These are phyloP conservation scores for Calvatia gigantea DNA, from an alignment of 768 basidiomycete species.

Conservation along the genomic window DNA sequence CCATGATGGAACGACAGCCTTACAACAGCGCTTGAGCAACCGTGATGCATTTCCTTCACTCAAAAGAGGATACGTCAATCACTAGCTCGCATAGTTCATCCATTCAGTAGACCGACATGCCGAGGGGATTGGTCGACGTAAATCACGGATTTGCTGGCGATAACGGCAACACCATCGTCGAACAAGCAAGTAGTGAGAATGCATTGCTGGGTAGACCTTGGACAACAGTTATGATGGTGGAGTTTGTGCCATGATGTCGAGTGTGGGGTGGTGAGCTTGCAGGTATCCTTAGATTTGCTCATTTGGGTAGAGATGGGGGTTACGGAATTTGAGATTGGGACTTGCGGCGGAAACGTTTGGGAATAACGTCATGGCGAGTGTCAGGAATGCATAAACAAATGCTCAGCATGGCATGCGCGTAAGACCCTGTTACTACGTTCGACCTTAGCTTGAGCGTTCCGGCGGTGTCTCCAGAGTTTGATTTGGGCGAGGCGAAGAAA, in stretches of 20 bases:
- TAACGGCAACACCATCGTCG: conserved; percentile 80
- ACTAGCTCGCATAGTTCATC: conserved; percentile 76
- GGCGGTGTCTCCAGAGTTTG: too few relatives aligned
- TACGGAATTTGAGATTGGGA: conserved; percentile 3
- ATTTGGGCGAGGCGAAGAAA: too few relatives aligned
- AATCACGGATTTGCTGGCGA: conserved; percentile 76
- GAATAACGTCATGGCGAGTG: conserved; percentile 95
- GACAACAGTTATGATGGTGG: conserved; percentile 75
- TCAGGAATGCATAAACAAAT: too few relatives aligned
- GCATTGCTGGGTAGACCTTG: conserved; percentile 77
- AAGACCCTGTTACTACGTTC: too few relatives aligned
- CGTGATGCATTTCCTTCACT: conserved; percentile 39
- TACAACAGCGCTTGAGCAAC: conserved; percentile 66
- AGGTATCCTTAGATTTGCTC: conserved; percentile 83
- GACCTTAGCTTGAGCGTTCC: too few relatives aligned
- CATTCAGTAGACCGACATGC: conserved; percentile 73
- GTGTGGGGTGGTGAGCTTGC: conserved; percentile 79
- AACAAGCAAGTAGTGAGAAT: conserved; percentile 63
- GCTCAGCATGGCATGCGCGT: too few relatives aligned
- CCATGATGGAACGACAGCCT: conserved; percentile 67
- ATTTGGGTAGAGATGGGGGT: conserved; percentile 52
- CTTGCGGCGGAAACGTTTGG: conserved; percentile 80
- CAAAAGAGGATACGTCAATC: conserved; percentile 53
- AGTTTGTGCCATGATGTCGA: conserved; percentile 77
- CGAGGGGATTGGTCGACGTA: conserved; percentile 88